phyloP scores from a whole-genome alignment of 1,139 yeast genomes.

The Debaryomyces sp. region DNA sequence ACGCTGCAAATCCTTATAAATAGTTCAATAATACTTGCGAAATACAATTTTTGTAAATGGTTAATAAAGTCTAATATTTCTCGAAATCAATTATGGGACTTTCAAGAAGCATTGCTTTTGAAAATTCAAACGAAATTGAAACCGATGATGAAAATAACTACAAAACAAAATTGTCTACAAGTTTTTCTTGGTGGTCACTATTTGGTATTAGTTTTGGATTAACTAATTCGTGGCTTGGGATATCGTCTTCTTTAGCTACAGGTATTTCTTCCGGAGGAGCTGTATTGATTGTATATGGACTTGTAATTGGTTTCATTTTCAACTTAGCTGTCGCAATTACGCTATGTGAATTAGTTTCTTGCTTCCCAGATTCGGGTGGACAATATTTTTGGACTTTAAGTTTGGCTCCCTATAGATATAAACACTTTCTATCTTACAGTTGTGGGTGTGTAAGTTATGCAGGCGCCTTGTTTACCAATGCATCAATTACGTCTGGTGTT shows the following conservation, averaged over 20 bases:
- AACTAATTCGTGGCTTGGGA: constrained; percentile 59
- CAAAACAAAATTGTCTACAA: background rate
- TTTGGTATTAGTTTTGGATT: constrained; percentile 53
- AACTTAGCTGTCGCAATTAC: constrained; percentile 11
- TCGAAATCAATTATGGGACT: background rate
- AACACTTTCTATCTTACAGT: constrained; percentile 8
- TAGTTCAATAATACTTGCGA: background rate
- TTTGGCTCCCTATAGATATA: constrained; percentile 10
- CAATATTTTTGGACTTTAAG: constrained; percentile 22
- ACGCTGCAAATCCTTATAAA: background rate
- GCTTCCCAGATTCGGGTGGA: constrained; percentile 22
- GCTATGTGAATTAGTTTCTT: constrained; percentile 20
- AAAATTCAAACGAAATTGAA: background rate
- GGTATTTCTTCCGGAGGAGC: constrained; percentile 56
- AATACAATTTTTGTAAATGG: background rate
- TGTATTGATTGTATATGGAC: constrained; percentile 48
- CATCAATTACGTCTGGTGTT: constrained; percentile 11
- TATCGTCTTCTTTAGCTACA: constrained; percentile 51
- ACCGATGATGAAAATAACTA: background rate
- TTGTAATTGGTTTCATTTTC: constrained; percentile 28
- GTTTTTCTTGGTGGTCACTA: constrained; percentile 17
- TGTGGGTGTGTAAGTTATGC: constrained; percentile 11
- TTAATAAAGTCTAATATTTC: no score
- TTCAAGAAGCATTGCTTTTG: background rate
- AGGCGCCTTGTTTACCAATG: constrained; percentile 13